A percentile compares a stretch with the other conserved stretches of the same genome.
These are phyloP conservation scores for Colletotrichum tofieldiae DNA, from an alignment of 2,329 filamentous ascomycete species.

Conservation along the genomic window DNA sequence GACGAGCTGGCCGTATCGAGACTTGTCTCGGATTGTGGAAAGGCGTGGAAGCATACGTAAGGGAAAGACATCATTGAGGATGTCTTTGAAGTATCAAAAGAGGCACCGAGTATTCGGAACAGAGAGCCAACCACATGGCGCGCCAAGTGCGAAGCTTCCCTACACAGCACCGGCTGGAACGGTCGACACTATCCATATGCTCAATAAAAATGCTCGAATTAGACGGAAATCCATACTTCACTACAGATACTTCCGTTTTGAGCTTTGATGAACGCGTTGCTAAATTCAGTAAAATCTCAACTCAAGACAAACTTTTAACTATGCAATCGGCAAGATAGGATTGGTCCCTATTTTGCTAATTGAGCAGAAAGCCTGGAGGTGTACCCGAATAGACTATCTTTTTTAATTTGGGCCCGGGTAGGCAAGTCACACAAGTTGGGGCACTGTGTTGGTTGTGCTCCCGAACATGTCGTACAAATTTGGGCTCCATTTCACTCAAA, in stretches of 20 bases:
- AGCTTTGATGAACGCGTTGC: background rate
- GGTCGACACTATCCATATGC: too few species aligned
- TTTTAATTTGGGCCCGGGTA: background rate
- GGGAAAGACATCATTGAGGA: background rate
- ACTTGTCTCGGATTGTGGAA: background rate
- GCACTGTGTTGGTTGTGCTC: constrained; percentile 19
- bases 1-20: background rate
- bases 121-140: background rate
- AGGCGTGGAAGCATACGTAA: background rate
- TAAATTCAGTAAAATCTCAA: background rate
- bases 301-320: too few species aligned
- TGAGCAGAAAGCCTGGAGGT: too few species aligned
- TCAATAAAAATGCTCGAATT: too few species aligned
- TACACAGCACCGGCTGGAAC: background rate
- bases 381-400: too few species aligned
- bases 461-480: background rate
- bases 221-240: too few species aligned
- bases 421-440: constrained; percentile 8
- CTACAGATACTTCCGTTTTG: background rate
- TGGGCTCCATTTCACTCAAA: background rate
- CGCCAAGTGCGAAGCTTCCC: background rate
- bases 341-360: background rate
- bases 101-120: background rate
- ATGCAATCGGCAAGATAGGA: too few species aligned
- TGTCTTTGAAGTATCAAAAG: background rate